phyloP scores from a whole-genome alignment of 495 filamentous ascomycete genomes.

The Coniosporium apollinis region DNA sequence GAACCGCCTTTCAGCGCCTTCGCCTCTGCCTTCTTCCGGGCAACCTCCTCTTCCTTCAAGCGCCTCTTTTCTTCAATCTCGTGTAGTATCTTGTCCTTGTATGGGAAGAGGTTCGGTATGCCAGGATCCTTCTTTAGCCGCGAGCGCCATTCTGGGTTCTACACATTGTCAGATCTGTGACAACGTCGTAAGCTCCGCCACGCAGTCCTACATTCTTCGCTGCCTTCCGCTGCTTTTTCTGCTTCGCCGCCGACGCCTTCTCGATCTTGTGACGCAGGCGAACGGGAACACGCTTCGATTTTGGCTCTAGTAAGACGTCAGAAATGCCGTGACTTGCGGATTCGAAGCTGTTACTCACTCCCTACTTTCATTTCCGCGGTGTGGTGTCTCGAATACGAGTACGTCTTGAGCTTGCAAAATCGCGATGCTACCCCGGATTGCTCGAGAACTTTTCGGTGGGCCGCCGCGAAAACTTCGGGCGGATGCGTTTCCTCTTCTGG shows the following conservation, averaged over 20 bases:
- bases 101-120: constrained; percentile 93
- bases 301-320: constrained; percentile 56
- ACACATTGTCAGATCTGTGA: no score
- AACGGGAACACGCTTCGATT: constrained; percentile 80
- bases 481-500: no score
- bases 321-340: no score
- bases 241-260: constrained; percentile 80
- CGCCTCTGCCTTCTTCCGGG: constrained; percentile 49
- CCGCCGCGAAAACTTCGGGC: no score
- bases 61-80: constrained; percentile 83
- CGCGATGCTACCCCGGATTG: no score
- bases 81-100: constrained; percentile 85
- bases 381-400: no score
- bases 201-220: constrained; percentile 52
- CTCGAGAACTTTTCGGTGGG: no score
- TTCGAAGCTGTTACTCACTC: no score
- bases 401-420: no score
- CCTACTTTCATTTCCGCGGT: no score
- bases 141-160: constrained; percentile 89
- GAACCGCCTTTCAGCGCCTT: constrained; percentile 40
- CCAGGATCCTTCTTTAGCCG: constrained; percentile 92
- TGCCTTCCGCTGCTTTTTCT: constrained; percentile 70
- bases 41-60: constrained; percentile 62
- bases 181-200: constrained; percentile 1
- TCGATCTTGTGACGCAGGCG: constrained; percentile 90